Conservation (phyloP, 495 filamentous ascomycete species). For the Parathielavia appendiculata region DNA sequence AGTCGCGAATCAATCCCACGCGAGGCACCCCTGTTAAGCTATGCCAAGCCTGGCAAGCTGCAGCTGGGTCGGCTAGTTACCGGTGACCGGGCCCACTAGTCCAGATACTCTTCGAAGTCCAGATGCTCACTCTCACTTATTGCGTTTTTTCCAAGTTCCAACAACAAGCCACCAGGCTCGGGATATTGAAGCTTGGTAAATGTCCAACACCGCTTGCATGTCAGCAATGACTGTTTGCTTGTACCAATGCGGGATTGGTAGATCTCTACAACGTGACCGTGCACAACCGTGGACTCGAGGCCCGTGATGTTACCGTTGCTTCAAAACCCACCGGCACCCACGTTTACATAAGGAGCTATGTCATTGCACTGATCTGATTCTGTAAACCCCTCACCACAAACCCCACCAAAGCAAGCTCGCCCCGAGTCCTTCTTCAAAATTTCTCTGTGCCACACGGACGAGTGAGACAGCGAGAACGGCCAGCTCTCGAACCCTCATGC, state of each 20-base stretch:
- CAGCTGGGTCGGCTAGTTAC: neutral
- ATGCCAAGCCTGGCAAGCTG: neutral
- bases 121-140: too few species aligned
- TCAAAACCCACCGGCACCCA: neutral
- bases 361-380: conserved; percentile 12
- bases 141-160: too few species aligned
- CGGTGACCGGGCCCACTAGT: neutral
- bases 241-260: neutral
- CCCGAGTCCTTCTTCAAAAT: neutral
- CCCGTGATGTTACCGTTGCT: neutral
- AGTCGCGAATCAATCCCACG: conserved; percentile 1
- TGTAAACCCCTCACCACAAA: conserved; percentile 15
- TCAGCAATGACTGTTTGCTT: neutral
- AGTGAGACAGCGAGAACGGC: neutral
- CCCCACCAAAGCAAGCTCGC: conserved; percentile 4
- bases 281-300: neutral
- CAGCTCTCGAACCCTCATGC: conserved; percentile 1
- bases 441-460: neutral
- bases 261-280: too few species aligned
- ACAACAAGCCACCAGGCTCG: too few species aligned
- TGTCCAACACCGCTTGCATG: too few species aligned
- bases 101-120: neutral
- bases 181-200: too few species aligned
- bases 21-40: neutral
- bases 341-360: conserved; percentile 16